Conservation (phyloP, 2,329 filamentous ascomycete genomes). For the Dissoconium aciculare region DNA sequence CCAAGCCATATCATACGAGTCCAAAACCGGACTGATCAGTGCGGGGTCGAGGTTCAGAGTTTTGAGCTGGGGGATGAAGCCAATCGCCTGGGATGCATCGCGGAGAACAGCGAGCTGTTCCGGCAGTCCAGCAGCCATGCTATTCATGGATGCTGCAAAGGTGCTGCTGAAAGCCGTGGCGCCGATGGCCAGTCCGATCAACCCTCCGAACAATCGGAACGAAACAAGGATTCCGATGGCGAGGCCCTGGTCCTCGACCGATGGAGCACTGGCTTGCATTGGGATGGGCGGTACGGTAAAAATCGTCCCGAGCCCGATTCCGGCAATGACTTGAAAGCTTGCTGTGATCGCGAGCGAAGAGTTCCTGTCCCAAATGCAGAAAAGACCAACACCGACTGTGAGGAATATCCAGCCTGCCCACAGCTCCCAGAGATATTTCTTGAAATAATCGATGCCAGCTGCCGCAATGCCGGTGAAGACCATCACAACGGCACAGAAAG, state of each 20-base stretch:
- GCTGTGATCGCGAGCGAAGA: constrained; percentile 1
- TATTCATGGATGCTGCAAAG: not conserved
- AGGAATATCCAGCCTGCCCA: not conserved
- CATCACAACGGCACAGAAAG: too few species aligned
- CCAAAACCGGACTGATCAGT: too few species aligned
- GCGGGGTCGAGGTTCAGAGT: too few species aligned
- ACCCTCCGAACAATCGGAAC: constrained; percentile 1
- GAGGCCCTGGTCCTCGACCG: not conserved
- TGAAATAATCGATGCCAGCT: not conserved
- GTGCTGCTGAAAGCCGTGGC: constrained; percentile 1
- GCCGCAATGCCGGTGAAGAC: not conserved
- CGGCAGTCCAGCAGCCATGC: too few species aligned
- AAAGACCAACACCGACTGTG: constrained; percentile 1
- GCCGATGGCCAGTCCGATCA: constrained; percentile 2
- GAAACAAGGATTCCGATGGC: constrained; percentile 1
- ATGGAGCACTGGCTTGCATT: constrained; percentile 2
- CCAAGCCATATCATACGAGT: too few species aligned
- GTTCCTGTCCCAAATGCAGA: not conserved
- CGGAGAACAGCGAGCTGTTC: too few species aligned
- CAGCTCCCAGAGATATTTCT: constrained; percentile 1
- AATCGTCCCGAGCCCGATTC: not conserved
- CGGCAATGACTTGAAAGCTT: constrained; percentile 1
- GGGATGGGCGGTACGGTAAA: constrained; percentile 1
- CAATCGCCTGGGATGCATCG: too few species aligned
- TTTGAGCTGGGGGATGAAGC: too few species aligned